These are phyloP conservation scores for Parasarocladium wereldwijsianum DNA, from an alignment of 2,329 filamentous ascomycete genomes.

Conservation along the genomic window DNA sequence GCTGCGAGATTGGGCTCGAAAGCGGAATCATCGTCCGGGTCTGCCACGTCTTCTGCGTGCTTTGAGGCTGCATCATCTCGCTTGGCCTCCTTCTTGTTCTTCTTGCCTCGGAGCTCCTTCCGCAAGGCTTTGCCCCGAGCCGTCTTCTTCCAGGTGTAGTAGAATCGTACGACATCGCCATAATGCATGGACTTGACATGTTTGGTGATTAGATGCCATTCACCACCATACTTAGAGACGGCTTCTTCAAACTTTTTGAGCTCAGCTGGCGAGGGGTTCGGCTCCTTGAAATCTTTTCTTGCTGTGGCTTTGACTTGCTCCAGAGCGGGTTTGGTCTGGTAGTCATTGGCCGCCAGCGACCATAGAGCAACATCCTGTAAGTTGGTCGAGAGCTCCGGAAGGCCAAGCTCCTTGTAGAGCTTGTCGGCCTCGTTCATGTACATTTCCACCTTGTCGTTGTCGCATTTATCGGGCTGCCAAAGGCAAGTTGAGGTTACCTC, in stretches of 20 bases:
- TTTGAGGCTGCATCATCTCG: conserved; percentile 60
- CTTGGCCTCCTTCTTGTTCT: conserved; percentile 77
- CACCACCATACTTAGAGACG: conserved; percentile 79
- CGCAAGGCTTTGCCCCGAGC: conserved; percentile 73
- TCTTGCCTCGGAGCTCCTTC: conserved; percentile 76
- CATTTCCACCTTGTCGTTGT: conserved; percentile 48
- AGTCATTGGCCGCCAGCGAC: conserved; percentile 56
- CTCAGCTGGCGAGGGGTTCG: conserved; percentile 62
- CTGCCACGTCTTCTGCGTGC: conserved; percentile 80
- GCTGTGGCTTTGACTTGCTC: conserved; percentile 54
- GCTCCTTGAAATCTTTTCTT: conserved; percentile 67
- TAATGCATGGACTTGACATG: conserved; percentile 75
- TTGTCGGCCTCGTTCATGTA: conserved; percentile 59
- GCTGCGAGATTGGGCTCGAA: conserved; percentile 81
- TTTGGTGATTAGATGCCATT: conserved; percentile 67
- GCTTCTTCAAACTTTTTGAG: conserved; percentile 85
- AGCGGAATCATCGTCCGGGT: conserved; percentile 86
- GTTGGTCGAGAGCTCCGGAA: conserved; percentile 68
- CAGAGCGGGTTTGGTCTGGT: conserved; percentile 56
- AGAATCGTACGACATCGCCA: conserved; percentile 75
- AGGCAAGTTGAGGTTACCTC: conserved; percentile 60
- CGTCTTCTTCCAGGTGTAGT: conserved; percentile 98
- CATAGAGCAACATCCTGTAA: conserved; percentile 72
- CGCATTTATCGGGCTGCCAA: conserved; percentile 56
- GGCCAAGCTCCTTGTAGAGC: conserved; percentile 50